Conservation (phyloP, 176 grass and related monocot genomes). For the Triticum aestivum region IWGSC_CS_RefSeq_v2.1 NC_057809.1:584717265-584717764, state of each 20-base stretch:
- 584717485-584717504: slow-evolving; percentile 71
- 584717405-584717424: slow-evolving; percentile 88
- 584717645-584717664: slow-evolving; percentile 17
- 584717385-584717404: slow-evolving; percentile 47
- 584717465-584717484: slow-evolving; percentile 62
- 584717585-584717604: slow-evolving; percentile 63
- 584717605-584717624: slow-evolving; percentile 34
- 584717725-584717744: not conserved
- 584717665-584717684: slow-evolving; percentile 29
- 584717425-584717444: slow-evolving; percentile 70
- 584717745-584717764: not conserved
- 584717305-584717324: not conserved
- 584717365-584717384: not conserved
- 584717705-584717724: not conserved
- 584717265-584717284: not conserved
- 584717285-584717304: not conserved
- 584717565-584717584: slow-evolving; percentile 75
- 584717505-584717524: slow-evolving; percentile 33
- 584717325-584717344: not conserved
- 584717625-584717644: slow-evolving; percentile 22
- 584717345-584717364: not conserved
- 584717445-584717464: slow-evolving; percentile 45
- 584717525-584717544: slow-evolving; percentile 29
- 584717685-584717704: slow-evolving; percentile 9
- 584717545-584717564: slow-evolving; percentile 34